Evolutionary conservation across 345 rosid species (phyloP).

Genomic region (Cardamine chenopodiifolia): DNA sequence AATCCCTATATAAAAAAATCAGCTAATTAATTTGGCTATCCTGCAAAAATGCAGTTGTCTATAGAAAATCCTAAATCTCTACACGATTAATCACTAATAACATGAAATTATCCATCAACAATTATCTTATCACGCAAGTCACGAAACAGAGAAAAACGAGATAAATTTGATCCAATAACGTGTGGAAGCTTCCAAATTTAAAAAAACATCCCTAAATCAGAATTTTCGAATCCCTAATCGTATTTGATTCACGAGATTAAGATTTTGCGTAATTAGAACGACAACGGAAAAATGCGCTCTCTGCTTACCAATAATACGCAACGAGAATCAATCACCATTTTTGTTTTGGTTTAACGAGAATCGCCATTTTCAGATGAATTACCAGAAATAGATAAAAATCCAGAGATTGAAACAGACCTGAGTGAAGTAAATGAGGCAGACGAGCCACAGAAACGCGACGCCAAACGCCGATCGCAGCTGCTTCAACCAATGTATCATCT

Average conservation of each 20-base stretch:
- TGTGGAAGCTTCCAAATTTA: neutral
- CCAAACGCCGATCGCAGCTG: constrained; percentile 72
- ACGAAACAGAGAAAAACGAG: constrained; percentile 20
- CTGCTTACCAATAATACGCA: neutral
- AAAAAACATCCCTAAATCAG: neutral
- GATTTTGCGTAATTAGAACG: constrained; percentile 1
- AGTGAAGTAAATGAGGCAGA: constrained; percentile 90
- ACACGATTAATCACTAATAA: neutral
- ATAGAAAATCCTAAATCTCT: neutral
- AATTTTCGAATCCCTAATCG: constrained; percentile 12
- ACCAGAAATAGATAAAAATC: neutral
- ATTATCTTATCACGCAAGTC: too few species aligned
- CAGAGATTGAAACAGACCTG: constrained; percentile 47
- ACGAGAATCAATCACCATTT: constrained; percentile 15
- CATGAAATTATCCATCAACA: too few species aligned
- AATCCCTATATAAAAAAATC: constrained; percentile 64
- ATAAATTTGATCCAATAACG: neutral
- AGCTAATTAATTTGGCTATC: neutral
- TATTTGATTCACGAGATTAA: neutral
- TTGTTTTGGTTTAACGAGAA: neutral
- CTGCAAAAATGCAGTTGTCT: neutral
- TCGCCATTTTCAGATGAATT: constrained; percentile 13
- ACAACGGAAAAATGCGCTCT: neutral
- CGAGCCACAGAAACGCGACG: constrained; percentile 81
- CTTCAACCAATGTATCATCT: constrained; percentile 66